Evolutionary conservation across 768 basidiomycete species (phyloP), one percentile per base, ranked within the genome.

Genomic region (Thelephora aurantiotincta): DNA sequence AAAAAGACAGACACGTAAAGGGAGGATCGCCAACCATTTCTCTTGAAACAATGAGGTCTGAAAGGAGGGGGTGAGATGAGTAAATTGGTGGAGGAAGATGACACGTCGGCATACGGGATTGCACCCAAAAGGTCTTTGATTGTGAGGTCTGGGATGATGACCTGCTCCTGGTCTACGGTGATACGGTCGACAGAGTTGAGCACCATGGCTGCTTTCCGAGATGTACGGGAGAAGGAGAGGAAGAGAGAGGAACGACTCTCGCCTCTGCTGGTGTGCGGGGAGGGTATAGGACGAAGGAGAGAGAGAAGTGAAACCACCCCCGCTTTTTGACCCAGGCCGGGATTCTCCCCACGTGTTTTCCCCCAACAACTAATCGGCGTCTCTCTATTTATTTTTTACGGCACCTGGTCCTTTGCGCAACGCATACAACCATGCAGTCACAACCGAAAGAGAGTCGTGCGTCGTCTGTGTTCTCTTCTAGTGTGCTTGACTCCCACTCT

Each of bases 31-130:
- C 92, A 51, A 3, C 89, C 85, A 0, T 89, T 93, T 51, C 94
- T 85, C 69, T 93, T 72, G 67, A 81, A 89, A 69, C 94, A 97
- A 65, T 90, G 90, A 7, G 82, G 54, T 12, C 86, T 88, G 51
- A 23, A 48, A 13, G 36, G 18, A 12, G 43, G 16, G n/a, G 23
- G 11, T 5, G 20, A 33, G 41, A 23, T n/a, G 6, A 18, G 18
- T 5, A 11, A 14, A n/a, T 20, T 5, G 30, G 13, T 26, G 30
- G 19, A 37, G 6, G 19, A 19, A 34, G 2, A 33, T 14, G 46
- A 34, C 46, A 47, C 18, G 22, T 22, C n/a, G 26, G 72, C 82
- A 52, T 58, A 87, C 78, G 92, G 92, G 59, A 96, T 92, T 14
- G 73, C 77, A 42, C 74, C 74, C 45, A 93, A 72, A 55, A 94